A percentile compares a stretch with the other conserved stretches of the same genome.
Conservation (phyloP, 306 rosid species). For the Pterocarpus macrocarpus region DNA sequence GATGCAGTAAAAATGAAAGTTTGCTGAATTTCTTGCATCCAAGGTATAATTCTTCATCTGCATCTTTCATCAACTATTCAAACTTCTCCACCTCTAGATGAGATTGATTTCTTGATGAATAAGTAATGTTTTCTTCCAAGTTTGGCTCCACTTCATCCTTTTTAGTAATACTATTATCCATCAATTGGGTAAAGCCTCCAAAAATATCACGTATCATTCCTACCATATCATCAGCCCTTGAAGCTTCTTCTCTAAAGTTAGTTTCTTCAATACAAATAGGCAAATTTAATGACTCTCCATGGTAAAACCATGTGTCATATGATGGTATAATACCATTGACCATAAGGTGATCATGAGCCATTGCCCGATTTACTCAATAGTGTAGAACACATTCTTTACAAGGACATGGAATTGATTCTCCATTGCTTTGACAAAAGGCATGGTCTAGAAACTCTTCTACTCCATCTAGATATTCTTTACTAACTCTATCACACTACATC, state of each 20-base stretch:
- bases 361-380: background rate
- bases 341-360: background rate
- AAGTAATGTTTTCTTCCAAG: background rate
- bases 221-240: background rate
- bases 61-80: background rate
- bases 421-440: background rate
- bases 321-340: too few relatives aligned
- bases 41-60: background rate
- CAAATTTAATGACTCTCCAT: too few relatives aligned
- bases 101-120: background rate
- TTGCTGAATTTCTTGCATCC: too few relatives aligned
- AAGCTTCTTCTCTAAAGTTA: background rate
- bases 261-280: background rate
- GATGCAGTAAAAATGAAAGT: too few relatives aligned
- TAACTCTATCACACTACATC: too few relatives aligned
- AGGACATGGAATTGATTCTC: conserved; percentile 1
- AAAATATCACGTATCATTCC: conserved; percentile 11
- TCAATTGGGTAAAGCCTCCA: background rate
- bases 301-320: too few relatives aligned
- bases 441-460: background rate
- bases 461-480: background rate
- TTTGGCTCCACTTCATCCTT: background rate
- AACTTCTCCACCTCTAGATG: background rate
- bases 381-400: background rate
- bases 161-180: background rate